phyloP scores from a whole-genome alignment of 2,329 filamentous ascomycete species.

The Raffaelea deltoideospora region DNA sequence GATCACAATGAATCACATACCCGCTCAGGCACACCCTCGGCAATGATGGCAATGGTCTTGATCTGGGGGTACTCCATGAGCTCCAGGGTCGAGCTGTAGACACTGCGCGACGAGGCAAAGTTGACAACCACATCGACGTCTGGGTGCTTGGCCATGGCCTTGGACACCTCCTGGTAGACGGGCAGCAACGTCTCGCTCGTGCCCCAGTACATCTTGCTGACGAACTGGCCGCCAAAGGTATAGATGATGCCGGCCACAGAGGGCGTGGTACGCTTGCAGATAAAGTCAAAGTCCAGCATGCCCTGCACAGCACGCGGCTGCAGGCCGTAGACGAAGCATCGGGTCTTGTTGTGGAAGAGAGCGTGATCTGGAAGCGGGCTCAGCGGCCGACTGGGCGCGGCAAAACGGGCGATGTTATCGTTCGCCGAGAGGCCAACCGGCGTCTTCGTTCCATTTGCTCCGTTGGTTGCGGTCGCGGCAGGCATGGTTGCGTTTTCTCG shows the following conservation, averaged over 20 bases:
- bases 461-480: constrained; percentile 31
- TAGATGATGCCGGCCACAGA: constrained; percentile 99
- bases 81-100: constrained; percentile 98
- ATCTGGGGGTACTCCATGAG: constrained; percentile 95
- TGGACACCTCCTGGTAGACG: constrained; percentile 87
- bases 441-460: constrained; percentile 30
- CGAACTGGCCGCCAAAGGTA: constrained; percentile 98
- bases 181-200: constrained; percentile 97
- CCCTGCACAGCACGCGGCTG: constrained; percentile 86
- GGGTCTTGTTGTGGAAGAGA: constrained; percentile 97
- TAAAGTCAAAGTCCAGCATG: constrained; percentile 99
- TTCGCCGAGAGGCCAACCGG: constrained; percentile 57
- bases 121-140: constrained; percentile 98
- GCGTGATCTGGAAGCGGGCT: constrained; percentile 78
- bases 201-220: constrained; percentile 99
- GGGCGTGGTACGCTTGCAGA: constrained; percentile 95
- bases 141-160: constrained; percentile 90
- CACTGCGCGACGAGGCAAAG: constrained; percentile 96
- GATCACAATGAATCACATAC: constrained; percentile 38
- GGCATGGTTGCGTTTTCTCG: constrained; percentile 41
- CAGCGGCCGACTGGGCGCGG: constrained; percentile 78
- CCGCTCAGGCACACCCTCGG: constrained; percentile 95
- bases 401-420: constrained; percentile 97
- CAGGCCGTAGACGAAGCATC: constrained; percentile 99
- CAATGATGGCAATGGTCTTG: constrained; percentile 98